Evolutionary conservation across 129 eudicot genomes (phyloP).

Genomic region (Chrysanthemum seticuspe): DNA sequence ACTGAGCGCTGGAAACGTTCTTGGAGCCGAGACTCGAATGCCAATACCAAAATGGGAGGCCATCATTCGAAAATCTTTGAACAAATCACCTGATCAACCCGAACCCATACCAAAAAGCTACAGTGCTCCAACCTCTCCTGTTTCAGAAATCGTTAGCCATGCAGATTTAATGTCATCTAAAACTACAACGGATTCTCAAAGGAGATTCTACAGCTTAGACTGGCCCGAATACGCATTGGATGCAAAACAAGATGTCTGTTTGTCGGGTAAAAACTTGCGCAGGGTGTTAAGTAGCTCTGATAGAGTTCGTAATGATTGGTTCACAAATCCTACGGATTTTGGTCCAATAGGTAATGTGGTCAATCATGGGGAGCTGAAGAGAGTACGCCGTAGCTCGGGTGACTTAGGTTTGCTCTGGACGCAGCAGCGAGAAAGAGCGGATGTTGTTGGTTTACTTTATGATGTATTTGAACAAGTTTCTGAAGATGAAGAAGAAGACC

Average conservation of each 20-base stretch:
- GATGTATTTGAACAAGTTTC: constrained; percentile 54
- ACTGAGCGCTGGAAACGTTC: constrained; percentile 85
- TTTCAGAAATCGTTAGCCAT: constrained; percentile 34
- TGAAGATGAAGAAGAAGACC: constrained; percentile 55
- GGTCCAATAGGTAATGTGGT: constrained; percentile 5
- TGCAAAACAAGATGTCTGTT: constrained; percentile 43
- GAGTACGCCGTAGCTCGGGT: constrained; percentile 67
- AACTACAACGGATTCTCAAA: constrained; percentile 14
- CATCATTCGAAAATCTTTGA: constrained; percentile 75
- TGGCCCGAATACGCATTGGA: constrained; percentile 83
- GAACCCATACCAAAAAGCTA: constrained; percentile 60
- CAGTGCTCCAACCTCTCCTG: constrained; percentile 95
- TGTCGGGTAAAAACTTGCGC: constrained; percentile 53
- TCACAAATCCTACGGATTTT: constrained; percentile 23
- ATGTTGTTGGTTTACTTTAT: constrained; percentile 44
- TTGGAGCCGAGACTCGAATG: constrained; percentile 85
- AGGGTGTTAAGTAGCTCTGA: constrained; percentile 67
- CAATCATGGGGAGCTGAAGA: constrained; percentile 41
- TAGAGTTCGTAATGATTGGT: constrained; percentile 52
- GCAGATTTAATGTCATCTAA: constrained; percentile 12
- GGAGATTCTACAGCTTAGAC: constrained; percentile 36
- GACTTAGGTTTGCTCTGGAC: constrained; percentile 49
- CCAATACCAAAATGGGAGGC: constrained; percentile 91
- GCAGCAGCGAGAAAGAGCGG: constrained; percentile 36
- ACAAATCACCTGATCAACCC: constrained; percentile 46